Percentiles rank a stretch among this genome's conserved stretches.
Evolutionary conservation across 176 grass and related monocot species (phyloP).

Genomic region (Aegilops bicornis): DNA sequence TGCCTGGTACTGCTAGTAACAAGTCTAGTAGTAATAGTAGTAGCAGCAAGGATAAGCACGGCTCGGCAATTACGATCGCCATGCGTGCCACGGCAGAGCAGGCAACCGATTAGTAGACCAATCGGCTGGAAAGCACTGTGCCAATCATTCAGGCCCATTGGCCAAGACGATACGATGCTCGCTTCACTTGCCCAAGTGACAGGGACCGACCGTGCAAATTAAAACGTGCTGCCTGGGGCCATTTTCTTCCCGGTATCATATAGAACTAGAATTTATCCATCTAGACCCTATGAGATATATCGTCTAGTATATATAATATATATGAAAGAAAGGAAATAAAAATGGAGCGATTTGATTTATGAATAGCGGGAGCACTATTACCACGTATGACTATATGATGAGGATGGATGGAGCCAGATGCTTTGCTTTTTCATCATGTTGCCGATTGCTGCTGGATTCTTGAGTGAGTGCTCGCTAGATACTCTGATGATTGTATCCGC

Average conservation of each 20-base stretch:
- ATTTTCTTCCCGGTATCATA: neutral
- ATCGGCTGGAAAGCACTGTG: neutral
- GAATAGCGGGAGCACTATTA: neutral
- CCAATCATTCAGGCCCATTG: neutral
- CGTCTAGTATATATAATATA: too few species aligned
- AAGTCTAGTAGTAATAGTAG: too few species aligned
- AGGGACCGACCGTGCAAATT: neutral
- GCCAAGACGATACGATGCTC: neutral
- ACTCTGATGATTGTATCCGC: neutral
- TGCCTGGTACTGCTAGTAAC: neutral
- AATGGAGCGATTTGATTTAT: neutral
- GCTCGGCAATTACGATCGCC: neutral
- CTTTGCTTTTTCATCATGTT: neutral
- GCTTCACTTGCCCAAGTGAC: neutral
- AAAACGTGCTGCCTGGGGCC: neutral
- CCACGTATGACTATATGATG: neutral
- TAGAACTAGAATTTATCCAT: neutral
- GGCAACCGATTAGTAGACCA: neutral
- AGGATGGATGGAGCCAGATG: too few species aligned
- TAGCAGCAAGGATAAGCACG: neutral
- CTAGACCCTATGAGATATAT: neutral
- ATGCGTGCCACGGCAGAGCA: neutral
- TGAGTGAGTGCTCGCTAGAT: neutral
- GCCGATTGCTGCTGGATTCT: neutral
- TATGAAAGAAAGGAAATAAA: too few species aligned